Evolutionary conservation across 2,329 filamentous ascomycete species (phyloP).

Genomic region (Xylariaceae sp.): DNA sequence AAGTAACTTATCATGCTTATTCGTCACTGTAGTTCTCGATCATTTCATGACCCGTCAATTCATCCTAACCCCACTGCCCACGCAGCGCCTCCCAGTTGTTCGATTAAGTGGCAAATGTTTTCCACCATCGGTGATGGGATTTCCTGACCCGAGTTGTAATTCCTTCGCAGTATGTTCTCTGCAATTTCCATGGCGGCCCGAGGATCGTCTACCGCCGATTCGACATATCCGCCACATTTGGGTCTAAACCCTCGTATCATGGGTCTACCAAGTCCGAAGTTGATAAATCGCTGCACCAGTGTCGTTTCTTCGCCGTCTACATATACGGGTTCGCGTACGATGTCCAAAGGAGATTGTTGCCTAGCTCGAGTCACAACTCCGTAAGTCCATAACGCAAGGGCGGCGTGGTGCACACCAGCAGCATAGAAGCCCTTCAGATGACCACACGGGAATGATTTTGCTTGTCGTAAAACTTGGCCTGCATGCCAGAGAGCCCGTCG

Average conservation of each 20-base stretch:
- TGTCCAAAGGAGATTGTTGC: conserved; percentile 30
- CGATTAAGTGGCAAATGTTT: conserved; percentile 63
- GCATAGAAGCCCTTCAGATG: conserved; percentile 65
- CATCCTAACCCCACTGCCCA: conserved; percentile 32
- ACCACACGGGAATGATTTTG: conserved; percentile 50
- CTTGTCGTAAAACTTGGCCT: conserved; percentile 62
- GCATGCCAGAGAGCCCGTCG: conserved; percentile 66
- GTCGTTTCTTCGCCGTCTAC: conserved; percentile 56
- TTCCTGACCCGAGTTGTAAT: conserved; percentile 45
- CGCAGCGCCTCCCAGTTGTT: conserved; percentile 55
- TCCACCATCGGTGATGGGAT: conserved; percentile 61
- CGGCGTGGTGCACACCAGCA: conserved; percentile 66
- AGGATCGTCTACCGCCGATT: conserved; percentile 52
- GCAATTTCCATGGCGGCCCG: conserved; percentile 57
- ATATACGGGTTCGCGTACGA: conserved; percentile 44
- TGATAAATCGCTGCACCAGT: conserved; percentile 55
- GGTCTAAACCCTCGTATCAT: conserved; percentile 41
- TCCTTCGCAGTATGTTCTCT: conserved; percentile 54
- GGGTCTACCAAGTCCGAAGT: conserved; percentile 52
- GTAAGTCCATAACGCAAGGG: conserved; percentile 67
- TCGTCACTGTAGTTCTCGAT: no score
- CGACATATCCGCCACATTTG: conserved; percentile 28
- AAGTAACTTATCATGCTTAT: no score
- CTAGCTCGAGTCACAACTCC: conserved; percentile 54
- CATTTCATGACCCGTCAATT: no score